Base-by-base conservation (phyloP, 1,139 yeast species). In the Geotrichum histeridarum region DNA sequence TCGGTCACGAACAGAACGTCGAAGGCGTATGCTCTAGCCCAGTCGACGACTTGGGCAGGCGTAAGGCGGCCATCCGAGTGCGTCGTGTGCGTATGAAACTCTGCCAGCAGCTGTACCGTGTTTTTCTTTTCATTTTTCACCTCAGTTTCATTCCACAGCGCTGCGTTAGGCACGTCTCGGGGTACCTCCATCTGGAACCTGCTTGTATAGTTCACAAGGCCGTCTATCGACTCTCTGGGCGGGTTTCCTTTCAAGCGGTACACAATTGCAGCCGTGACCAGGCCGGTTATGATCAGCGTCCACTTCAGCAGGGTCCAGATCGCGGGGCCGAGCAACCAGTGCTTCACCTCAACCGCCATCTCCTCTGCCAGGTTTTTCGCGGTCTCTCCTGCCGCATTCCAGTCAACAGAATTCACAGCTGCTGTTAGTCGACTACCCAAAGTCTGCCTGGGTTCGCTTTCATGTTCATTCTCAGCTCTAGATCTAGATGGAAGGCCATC, bases 1-100 rank as follows among this genome's bases (percentile, higher is more conserved):
- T 63, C 67, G 4, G 67, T 63, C 18, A 63, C 65, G 46, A 62
- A 60, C 12, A 64, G 51, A 2, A 56, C 63, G 11, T 56, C 39
- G 43, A 63, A 61, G 8, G 66, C 67, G 50, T 64, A 64, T 4
- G 67, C 64, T 32, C 57, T 42, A 3, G 67, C 67, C 67, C 66
- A 64, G 53, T 62, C 63, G 17, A 64, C 66, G 18, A 62, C 53
- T 53, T 63, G 67, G 15, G 49, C 54, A 4, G 67, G 66, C 2
- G 53, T 51, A 44, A 64, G 50, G 8, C 54, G 44, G 8, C 66
- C 66, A 45, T 64, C 67, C 1, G 65, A 62, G 31, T 51, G 48
- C 14, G 59, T 61, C n/a, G 66, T 61, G 42, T 64, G 67, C 1
- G 64, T 48, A 44, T 64, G 67, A 8, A 64, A 56, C 48, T 64